phyloP scores from a whole-genome alignment of 257 asterid species.

The Dorcoceras hygrometricum region DNA sequence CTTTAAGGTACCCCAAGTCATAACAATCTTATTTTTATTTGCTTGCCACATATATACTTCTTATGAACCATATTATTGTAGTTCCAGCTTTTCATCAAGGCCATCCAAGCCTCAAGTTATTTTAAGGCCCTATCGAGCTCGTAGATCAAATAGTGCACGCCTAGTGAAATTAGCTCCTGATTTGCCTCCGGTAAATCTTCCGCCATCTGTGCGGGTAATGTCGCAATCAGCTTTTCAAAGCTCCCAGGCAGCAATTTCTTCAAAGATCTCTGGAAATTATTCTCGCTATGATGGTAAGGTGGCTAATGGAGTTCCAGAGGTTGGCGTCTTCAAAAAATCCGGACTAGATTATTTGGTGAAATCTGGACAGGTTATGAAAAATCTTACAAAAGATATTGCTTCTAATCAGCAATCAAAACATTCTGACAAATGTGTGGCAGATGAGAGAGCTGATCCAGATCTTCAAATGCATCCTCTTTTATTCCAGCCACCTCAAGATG shows the following conservation, averaged over 20 bases:
- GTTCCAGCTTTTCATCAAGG: constrained; percentile 39
- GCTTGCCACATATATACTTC: constrained; percentile 21
- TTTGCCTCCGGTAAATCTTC: constrained; percentile 95
- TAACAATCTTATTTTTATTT: constrained; percentile 15
- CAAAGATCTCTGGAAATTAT: constrained; percentile 29
- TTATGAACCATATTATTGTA: constrained; percentile 22
- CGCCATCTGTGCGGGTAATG: constrained; percentile 90
- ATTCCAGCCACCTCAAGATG: constrained; percentile 68
- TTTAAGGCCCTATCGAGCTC: constrained; percentile 63
- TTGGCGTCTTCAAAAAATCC: constrained; percentile 28
- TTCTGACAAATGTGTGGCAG: constrained; percentile 36
- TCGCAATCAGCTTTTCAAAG: constrained; percentile 81
- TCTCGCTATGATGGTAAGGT: constrained; percentile 26
- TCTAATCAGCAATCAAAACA: constrained; percentile 38
- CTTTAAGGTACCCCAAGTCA: constrained; percentile 43
- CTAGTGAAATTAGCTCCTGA: constrained; percentile 88
- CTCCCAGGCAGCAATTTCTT: constrained; percentile 42
- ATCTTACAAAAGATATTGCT: constrained; percentile 24
- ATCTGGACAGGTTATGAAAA: constrained; percentile 32
- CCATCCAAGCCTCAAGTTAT: constrained; percentile 41
- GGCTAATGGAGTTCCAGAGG: constrained; percentile 28
- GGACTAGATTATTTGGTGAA: constrained; percentile 29
- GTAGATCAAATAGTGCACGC: constrained; percentile 54
- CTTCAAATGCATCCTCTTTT: constrained; percentile 95
- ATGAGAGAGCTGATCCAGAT: constrained; percentile 53